Evolutionary conservation across 2,329 filamentous ascomycete species (phyloP), one percentile per base, ranked within the genome.

Genomic region (Ilyonectria destructans): DNA sequence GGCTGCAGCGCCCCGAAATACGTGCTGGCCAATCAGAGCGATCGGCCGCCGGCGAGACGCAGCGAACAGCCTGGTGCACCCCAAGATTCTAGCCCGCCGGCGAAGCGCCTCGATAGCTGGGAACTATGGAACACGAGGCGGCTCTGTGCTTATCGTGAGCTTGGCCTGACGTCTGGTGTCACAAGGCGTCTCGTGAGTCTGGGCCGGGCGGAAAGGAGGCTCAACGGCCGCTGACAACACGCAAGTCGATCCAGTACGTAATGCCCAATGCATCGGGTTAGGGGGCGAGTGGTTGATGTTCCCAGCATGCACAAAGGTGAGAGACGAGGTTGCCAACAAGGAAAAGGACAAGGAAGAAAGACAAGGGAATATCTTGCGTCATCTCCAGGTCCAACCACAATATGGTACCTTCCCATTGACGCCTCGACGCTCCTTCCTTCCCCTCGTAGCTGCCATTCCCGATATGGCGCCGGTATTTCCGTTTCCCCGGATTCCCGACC

Each of bases 401-500:
- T n/a, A 8, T 7, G 8, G n/a, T 43, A 8, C 40, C 17, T 43
- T 43, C 40, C 40, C 17, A 43, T 43, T 43, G 40, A 43, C 40
- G 6, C 40, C 15, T 57, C 21, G 7, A 40, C 21, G 8, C 15
- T 57, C 54, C 54, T 57, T 57, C 54, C 43, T 19, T 2, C 40
- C 40, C n/a, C 13, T 40, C 37, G 33, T 13, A 10, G 55, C 55
- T 43, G 17, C 57, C 37, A 48, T 66, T 40, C 58, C 37, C 26
- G 43, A 35, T 6, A 48, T 55, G 37, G 19, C 31, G 10, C 56
- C 70, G 72, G 72, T 48, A 51, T 68, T 64, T 72, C 64, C 72
- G 61, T 75, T 73, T 73, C 61, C 72, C 69, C 73, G 71, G 49
- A 71, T 48, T 71, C 68, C 73, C 73, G 71, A 70, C 72, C 67